Evolutionary conservation across 2,329 filamentous ascomycete genomes (phyloP), one percentile per base, ranked within the genome.

Genomic region (Plectosphaerella sp.): DNA sequence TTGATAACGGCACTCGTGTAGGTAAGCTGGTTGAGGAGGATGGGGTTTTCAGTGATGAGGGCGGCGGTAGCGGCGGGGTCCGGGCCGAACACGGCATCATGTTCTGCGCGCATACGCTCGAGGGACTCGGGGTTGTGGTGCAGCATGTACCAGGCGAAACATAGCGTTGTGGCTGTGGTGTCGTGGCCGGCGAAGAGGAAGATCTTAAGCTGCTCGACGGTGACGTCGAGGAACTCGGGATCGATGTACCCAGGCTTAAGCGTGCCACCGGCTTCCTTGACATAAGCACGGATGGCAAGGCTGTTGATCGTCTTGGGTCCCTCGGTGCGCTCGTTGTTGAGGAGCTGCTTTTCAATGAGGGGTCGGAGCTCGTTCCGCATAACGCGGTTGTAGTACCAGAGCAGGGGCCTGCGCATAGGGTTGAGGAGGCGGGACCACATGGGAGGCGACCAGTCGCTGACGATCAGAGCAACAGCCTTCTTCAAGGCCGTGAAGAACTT

Each of bases 1-100:
- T 81, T 79, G 55, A 82, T 73, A 18, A 81, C 73, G 42, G 79
- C 79, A 10, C 66, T 68, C 3, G 52, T 20, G 16, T 50, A 52
- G 1, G 54, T 49, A 2, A 52, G 52, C 0, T 47, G 41, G 11
- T 54, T 52, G 0, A 54, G 50, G 36, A 54, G n/a, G 11, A 39
- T 52, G 0, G 50, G 41, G 3, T 37, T 24, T 1, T 36, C 47
- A 3, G 41, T 36, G 18, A 83, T 66, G 25, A 68, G 61, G 3
- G 62, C 58, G 28, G 69, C 70, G 0, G 69, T 68, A 5, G 62
- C 61, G 5, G 66, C 58, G 9, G 67, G 59, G 42, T 75, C 68
- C 0, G 67, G 55, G 0, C 62, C 65, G 1, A 70, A 57, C 1
- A 68, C 54, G 2, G 49, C 36, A n/a, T 61, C 58, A 20, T 64